These are phyloP conservation scores for Bigelowiella natans DNA, from an alignment of 78 protist genomes.

Conservation along the genomic window DNA sequence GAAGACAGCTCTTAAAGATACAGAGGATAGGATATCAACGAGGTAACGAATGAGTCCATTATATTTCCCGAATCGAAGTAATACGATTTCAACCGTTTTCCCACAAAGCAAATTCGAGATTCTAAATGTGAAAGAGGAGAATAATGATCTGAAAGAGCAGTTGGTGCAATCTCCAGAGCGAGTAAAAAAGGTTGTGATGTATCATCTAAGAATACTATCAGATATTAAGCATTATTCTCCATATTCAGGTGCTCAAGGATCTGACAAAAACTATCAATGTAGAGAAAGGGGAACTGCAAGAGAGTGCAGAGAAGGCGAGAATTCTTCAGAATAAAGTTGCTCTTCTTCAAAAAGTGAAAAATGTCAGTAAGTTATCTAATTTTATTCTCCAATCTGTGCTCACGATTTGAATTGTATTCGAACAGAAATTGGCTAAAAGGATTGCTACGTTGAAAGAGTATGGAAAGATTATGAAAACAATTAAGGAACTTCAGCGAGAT, in stretches of 20 bases:
- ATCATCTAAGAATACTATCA: too few species aligned
- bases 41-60: too few species aligned
- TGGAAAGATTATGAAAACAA: not conserved
- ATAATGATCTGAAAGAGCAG: not conserved
- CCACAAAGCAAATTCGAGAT: not conserved
- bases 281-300: not conserved
- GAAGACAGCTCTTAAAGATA: not conserved
- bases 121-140: not conserved
- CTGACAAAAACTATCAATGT: not conserved
- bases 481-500: not conserved
- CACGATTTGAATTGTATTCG: not conserved
- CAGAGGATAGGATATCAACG: not conserved
- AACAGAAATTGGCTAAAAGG: not conserved
- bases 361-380: not conserved
- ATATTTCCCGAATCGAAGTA: too few species aligned
- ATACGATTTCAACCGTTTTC: not conserved
- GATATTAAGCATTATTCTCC: not conserved
- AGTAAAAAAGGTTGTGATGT: not conserved
- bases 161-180: not conserved
- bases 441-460: not conserved
- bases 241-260: not conserved
- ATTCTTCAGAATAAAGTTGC: not conserved
- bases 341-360: not conserved
- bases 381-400: not conserved
- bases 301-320: not conserved